Conservation (phyloP, 169 alveolate species). For the Plasmodium ovale region DNA sequence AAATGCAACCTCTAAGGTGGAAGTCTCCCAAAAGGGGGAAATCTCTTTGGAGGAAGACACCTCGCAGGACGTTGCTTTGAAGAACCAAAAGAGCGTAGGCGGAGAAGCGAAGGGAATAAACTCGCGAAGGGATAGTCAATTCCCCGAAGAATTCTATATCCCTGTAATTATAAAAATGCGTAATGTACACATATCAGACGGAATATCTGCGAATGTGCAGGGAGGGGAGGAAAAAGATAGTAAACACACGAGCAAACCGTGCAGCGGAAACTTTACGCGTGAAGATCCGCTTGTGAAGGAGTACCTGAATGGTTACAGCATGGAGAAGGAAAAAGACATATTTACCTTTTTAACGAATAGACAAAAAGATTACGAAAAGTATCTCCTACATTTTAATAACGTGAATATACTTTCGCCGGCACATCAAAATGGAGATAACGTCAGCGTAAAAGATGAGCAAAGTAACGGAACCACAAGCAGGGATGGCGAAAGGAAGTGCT, state of each 20-base stretch:
- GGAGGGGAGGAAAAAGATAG: neutral
- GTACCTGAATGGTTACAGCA: conserved; percentile 12
- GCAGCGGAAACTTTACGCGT: neutral
- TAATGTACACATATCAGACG: neutral
- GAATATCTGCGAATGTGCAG: neutral
- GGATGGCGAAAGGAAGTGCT: neutral
- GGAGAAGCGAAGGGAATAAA: neutral
- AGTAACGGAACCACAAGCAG: neutral
- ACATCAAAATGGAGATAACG: neutral
- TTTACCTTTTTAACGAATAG: conserved; percentile 45
- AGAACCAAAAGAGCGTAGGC: too few relatives aligned
- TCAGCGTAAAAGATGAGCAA: neutral
- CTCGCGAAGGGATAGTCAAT: conserved; percentile 75
- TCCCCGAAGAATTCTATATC: conserved; percentile 76
- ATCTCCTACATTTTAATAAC: conserved; percentile 38
- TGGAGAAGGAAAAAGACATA: conserved; percentile 25
- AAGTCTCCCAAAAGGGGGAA: neutral
- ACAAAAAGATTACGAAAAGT: conserved; percentile 64
- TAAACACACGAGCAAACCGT: neutral
- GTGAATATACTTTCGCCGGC: conserved; percentile 12
- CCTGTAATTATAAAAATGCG: conserved; percentile 47
- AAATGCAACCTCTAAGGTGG: neutral
- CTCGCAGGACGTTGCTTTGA: neutral
- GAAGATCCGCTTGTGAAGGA: neutral
- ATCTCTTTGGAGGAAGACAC: neutral